Conservation (phyloP, 1,284 basidiomycete genomes). For the Puccinia novopanici region DNA sequence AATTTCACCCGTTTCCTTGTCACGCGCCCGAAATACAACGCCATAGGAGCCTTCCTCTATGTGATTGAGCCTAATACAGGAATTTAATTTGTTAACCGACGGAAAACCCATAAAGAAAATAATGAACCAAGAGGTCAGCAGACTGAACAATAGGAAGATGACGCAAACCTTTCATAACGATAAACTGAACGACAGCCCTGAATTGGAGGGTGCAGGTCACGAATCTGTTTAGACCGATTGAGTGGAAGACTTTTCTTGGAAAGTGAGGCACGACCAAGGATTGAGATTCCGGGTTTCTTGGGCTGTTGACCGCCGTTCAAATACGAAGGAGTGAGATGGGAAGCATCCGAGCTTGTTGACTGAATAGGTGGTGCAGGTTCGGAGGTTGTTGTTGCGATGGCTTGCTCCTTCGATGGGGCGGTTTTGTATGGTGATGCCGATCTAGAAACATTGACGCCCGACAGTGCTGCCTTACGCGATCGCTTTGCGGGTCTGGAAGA, state of each 20-base stretch:
- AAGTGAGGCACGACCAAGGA: slow-evolving; percentile 34
- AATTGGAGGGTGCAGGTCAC: slow-evolving; percentile 52
- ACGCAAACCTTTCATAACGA: slow-evolving; percentile 71
- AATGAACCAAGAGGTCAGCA: background rate
- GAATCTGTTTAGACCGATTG: slow-evolving; percentile 43
- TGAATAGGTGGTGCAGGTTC: slow-evolving; percentile 50
- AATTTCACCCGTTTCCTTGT: slow-evolving; percentile 88
- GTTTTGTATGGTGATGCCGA: slow-evolving; percentile 20
- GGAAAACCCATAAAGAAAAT: background rate
- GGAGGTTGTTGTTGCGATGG: background rate
- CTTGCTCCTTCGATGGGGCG: background rate
- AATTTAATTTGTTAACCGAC: background rate
- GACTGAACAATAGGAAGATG: background rate
- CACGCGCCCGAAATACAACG: slow-evolving; percentile 89
- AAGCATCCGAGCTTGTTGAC: slow-evolving; percentile 17
- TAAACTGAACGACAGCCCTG: slow-evolving; percentile 78
- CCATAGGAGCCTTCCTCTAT: slow-evolving; percentile 99
- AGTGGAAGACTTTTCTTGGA: background rate
- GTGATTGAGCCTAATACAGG: slow-evolving; percentile 70
- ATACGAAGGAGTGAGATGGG: slow-evolving; percentile 38
- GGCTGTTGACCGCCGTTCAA: slow-evolving; percentile 25
- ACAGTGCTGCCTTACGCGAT: slow-evolving; percentile 31
- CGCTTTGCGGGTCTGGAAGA: slow-evolving; percentile 30
- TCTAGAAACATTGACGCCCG: slow-evolving; percentile 47
- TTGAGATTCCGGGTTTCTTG: slow-evolving; percentile 51